Conservation (phyloP, 495 filamentous ascomycete genomes). For the Margaritispora aquatica region DNA sequence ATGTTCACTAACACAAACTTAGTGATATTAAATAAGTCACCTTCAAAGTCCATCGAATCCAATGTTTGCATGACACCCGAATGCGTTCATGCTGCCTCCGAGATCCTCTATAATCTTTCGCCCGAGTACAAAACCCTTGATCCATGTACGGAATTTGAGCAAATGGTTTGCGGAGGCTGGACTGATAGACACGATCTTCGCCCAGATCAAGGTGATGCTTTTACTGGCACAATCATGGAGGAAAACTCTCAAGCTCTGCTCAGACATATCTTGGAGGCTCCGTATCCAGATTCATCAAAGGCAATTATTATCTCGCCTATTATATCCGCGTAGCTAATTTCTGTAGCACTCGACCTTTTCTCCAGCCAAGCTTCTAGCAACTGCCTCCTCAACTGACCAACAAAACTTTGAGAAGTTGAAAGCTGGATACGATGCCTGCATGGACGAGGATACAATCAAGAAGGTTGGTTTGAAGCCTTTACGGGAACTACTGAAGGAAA, state of each 20-base stretch:
- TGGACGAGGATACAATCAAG: constrained; percentile 49
- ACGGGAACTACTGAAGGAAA: constrained; percentile 38
- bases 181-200: constrained; percentile 58
- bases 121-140: constrained; percentile 58
- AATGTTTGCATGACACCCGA: constrained; percentile 49
- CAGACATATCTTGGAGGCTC: constrained; percentile 56
- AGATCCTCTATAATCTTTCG: constrained; percentile 60
- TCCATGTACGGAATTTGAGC: constrained; percentile 64
- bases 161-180: constrained; percentile 66
- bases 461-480: constrained; percentile 49
- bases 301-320: constrained; percentile 16
- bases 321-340: neutral
- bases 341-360: constrained; percentile 39
- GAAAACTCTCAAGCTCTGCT: constrained; percentile 54
- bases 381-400: constrained; percentile 37
- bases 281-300: constrained; percentile 40
- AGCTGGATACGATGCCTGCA: constrained; percentile 56
- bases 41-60: constrained; percentile 6
- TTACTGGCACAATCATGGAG: constrained; percentile 51
- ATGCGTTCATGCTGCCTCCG: constrained; percentile 63
- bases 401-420: constrained; percentile 63
- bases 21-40: neutral
- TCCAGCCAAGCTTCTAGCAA: constrained; percentile 28
- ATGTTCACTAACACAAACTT: neutral
- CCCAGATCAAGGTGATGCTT: constrained; percentile 55